Evolutionary conservation across 805 yeast genomes (phyloP).

Genomic region (Zygosaccharomyces bisporus): DNA sequence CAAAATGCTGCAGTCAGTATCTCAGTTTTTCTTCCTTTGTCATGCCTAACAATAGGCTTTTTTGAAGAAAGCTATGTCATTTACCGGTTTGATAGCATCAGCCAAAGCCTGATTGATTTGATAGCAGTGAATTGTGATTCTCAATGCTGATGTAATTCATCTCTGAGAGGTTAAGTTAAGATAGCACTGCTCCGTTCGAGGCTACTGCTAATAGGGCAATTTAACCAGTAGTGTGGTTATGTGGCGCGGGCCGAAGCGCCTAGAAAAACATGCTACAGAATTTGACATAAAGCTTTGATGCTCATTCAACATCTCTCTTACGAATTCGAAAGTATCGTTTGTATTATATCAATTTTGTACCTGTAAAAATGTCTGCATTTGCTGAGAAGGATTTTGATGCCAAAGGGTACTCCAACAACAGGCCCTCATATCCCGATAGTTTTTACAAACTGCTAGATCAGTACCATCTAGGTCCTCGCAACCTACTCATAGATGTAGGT

Average conservation of each 20-base stretch:
- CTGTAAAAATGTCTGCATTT: conserved; percentile 55
- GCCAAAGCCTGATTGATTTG: no score
- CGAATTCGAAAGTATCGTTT: no score
- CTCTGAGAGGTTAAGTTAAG: no score
- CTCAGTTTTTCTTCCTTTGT: background rate
- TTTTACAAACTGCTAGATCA: conserved; percentile 43
- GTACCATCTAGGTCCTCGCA: conserved; percentile 41
- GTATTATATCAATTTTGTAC: no score
- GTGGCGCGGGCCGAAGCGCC: no score
- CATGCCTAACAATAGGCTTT: background rate
- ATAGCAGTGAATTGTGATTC: no score
- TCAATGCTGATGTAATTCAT: no score
- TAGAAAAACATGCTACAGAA: no score
- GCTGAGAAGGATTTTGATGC: conserved; percentile 51
- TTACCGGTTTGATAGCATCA: background rate
- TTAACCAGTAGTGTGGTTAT: no score
- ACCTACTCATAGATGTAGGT: conserved; percentile 63
- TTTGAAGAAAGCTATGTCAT: background rate
- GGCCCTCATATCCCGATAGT: conserved; percentile 63
- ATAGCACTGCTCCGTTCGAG: background rate
- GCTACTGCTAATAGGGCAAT: no score
- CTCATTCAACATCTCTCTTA: no score
- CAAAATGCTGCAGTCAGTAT: background rate
- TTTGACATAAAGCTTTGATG: no score
- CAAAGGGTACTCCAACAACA: conserved; percentile 47